Base-by-base conservation (phyloP, 805 yeast genomes). In the Teunomyces cretensis region DNA sequence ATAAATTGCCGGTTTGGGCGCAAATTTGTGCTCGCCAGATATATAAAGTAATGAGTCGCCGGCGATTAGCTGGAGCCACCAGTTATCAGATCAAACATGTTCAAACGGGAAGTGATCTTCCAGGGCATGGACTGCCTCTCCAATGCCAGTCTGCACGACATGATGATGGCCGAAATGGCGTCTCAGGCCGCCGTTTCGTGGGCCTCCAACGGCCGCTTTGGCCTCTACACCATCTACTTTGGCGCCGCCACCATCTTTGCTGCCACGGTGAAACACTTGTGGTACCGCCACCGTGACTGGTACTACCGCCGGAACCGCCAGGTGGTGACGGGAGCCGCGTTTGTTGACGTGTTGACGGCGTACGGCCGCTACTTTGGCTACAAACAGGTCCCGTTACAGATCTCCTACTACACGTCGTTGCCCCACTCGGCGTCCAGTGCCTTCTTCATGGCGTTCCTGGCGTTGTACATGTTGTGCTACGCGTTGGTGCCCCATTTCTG, bases 401-500 rank as follows among this genome's bases (percentile, higher is more conserved):
- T 65, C n/a, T 44, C 62, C 8, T 58, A 49, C 38, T 52, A 47
- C 31, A 56, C 67, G 1, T 62, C 68, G 16, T 56, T 67, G 41
- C 74, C 73, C 46, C 65, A 51, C 42, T 66, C 55, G 47, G 66
- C 48, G 63, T 83, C 57, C 15, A 70, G 47, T 62, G 69, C 50
- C 40, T 64, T 47, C 57, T 79, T 40, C 44, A 68, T 53, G 70
- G 69, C 42, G 52, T 70, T 45, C 28, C 68, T 54, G 2, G 62
- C 53, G 28, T 66, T 43, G 35, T 80, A 45, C 46, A 15, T 69
- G 61, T 41, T 58, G 55, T 43, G 69, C 45, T 56, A 72, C 32
- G 75, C 73, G 49, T 68, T 57, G n/a, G 60, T 64, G 2, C 83
- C 84, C 6, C 78, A 73, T 42, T 68, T 69, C 39, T 78, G 75